Percentiles rank a stretch among this genome's conserved stretches.
These are phyloP conservation scores for Sclerotinia glacialis DNA, from an alignment of 2,329 filamentous ascomycete species.

Conservation along the genomic window DNA sequence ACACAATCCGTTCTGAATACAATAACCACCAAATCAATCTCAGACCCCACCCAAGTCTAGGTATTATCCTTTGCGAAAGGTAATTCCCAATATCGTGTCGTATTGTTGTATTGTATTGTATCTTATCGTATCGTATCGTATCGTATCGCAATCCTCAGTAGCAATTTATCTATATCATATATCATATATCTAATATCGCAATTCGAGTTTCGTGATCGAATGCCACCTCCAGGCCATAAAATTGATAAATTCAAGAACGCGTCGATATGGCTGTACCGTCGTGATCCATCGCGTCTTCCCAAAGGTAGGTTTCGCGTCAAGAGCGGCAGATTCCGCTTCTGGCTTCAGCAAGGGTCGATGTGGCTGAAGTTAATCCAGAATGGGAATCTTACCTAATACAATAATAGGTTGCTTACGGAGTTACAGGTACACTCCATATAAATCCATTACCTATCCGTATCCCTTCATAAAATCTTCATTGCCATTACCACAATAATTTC, in stretches of 20 bases:
- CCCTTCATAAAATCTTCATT: no score
- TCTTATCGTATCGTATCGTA: not conserved
- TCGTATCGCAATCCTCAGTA: not conserved
- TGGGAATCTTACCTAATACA: no score
- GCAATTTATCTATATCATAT: no score
- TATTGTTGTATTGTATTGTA: not conserved
- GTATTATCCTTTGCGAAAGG: not conserved
- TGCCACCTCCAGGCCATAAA: not conserved
- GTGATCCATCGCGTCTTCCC: conserved; percentile 5
- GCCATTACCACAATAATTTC: no score
- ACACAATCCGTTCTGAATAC: not conserved
- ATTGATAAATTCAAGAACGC: not conserved
- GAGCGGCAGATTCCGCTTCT: not conserved
- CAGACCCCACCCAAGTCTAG: not conserved
- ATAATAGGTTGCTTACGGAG: no score
- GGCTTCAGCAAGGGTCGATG: not conserved
- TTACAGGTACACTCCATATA: no score
- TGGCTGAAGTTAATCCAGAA: no score
- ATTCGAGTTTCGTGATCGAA: not conserved
- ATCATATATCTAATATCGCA: no score
- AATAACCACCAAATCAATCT: not conserved
- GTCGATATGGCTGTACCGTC: not conserved
- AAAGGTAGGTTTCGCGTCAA: conserved; percentile 13
- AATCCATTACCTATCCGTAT: no score
- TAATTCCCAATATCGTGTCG: not conserved